Conservation (phyloP, 1,139 yeast genomes). For the Pichia sp. region DNA sequence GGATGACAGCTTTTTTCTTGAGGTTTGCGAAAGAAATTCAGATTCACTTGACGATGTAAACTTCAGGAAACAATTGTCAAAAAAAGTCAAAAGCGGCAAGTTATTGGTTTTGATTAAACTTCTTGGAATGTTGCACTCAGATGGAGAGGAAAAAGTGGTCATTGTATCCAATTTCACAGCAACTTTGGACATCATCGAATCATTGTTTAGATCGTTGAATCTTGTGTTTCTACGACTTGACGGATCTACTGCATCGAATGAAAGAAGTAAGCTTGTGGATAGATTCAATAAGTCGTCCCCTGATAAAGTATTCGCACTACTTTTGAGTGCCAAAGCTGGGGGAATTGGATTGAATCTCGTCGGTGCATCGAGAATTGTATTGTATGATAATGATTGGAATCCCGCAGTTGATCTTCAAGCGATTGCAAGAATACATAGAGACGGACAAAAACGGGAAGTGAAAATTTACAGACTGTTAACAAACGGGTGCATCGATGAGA, state of each 20-base stretch:
- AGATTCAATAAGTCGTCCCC: conserved; percentile 55
- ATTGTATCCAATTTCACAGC: conserved; percentile 86
- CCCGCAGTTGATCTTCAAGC: conserved; percentile 93
- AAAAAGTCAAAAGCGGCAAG: conserved; percentile 49
- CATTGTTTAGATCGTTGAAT: conserved; percentile 46
- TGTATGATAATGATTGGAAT: conserved; percentile 53
- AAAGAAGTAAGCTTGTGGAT: conserved; percentile 62
- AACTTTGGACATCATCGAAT: conserved; percentile 74
- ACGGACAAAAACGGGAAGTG: conserved; percentile 80
- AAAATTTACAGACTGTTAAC: conserved; percentile 78
- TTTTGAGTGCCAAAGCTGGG: conserved; percentile 87
- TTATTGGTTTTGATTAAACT: conserved; percentile 50
- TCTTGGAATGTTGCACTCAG: conserved; percentile 42
- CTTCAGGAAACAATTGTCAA: conserved; percentile 29
- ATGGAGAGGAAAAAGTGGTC: conserved; percentile 65
- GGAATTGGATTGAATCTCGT: conserved; percentile 88
- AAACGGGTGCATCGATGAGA: conserved; percentile 91
- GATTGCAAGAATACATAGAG: conserved; percentile 92
- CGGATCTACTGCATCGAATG: conserved; percentile 71
- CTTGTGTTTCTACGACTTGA: conserved; percentile 64
- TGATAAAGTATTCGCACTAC: conserved; percentile 53
- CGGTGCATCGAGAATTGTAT: conserved; percentile 82
- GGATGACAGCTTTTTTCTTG: conserved; percentile 34
- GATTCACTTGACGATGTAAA: conserved; percentile 19
- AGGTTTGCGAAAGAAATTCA: conserved; percentile 32